phyloP scores from a whole-genome alignment of 2,329 filamentous ascomycete species.

The Knoxdaviesia capensis region DNA sequence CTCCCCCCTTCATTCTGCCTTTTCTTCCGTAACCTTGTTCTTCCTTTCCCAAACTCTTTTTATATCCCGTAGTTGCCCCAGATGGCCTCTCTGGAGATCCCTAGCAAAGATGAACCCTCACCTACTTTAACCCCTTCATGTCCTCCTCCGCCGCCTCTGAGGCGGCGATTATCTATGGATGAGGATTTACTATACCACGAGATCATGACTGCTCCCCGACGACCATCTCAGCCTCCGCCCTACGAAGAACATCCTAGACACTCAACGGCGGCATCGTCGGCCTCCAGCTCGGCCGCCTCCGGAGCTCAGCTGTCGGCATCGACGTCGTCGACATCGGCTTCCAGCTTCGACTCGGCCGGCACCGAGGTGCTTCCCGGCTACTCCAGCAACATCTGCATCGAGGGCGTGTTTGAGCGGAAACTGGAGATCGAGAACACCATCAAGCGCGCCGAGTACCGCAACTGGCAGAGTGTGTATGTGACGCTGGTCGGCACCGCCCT shows the following conservation, averaged over 20 bases:
- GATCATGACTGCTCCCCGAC: constrained; percentile 24
- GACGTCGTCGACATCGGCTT: constrained; percentile 1
- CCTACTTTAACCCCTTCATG: constrained; percentile 8
- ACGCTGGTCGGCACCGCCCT: constrained; percentile 49
- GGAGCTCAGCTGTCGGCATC: constrained; percentile 1
- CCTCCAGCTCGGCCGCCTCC: no score
- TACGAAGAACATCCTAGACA: constrained; percentile 11
- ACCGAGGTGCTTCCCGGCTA: constrained; percentile 33
- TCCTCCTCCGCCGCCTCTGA: constrained; percentile 16
- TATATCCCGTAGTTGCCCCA: neutral
- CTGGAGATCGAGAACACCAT: constrained; percentile 46
- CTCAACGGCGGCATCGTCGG: no score
- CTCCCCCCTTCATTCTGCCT: neutral
- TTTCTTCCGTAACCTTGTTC: constrained; percentile 1
- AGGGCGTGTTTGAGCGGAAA: constrained; percentile 40
- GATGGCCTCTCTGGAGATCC: neutral
- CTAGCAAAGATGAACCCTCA: neutral
- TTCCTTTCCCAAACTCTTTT: neutral
- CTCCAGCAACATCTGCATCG: constrained; percentile 31
- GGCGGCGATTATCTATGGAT: constrained; percentile 31
- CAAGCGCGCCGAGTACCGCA: constrained; percentile 38
- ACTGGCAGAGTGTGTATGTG: constrained; percentile 43
- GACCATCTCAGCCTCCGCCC: constrained; percentile 25
- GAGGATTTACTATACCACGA: constrained; percentile 32
- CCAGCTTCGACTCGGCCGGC: constrained; percentile 10